phyloP scores from a whole-genome alignment of 2,329 filamentous ascomycete genomes.

The Dendrostoma leiphaemia region DNA sequence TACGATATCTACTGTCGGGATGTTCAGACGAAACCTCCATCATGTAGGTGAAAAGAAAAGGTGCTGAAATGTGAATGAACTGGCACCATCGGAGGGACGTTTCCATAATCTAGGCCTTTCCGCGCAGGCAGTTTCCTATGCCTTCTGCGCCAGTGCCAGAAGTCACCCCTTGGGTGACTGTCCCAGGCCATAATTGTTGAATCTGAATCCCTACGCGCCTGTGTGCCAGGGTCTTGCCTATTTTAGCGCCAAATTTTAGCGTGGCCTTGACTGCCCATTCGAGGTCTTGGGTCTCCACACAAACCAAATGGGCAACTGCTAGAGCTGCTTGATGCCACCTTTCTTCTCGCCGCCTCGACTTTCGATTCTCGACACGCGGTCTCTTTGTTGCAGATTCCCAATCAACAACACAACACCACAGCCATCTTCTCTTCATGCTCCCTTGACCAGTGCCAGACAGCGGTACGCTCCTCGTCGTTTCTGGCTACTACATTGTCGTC shows the following conservation, averaged over 20 bases:
- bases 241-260: background rate
- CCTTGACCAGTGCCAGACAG: conserved; percentile 1
- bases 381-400: background rate
- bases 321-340: conserved; percentile 18
- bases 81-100: too few relatives aligned
- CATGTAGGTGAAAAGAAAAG: too few relatives aligned
- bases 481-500: background rate
- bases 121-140: too few relatives aligned
- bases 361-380: too few relatives aligned
- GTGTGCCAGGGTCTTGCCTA: background rate
- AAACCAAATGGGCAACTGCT: conserved; percentile 3
- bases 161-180: background rate
- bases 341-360: conserved; percentile 11
- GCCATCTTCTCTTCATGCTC: conserved; percentile 6
- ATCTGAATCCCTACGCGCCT: too few relatives aligned
- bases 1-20: background rate
- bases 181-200: too few relatives aligned
- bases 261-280: background rate
- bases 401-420: conserved; percentile 1
- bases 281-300: background rate
- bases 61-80: too few relatives aligned
- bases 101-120: too few relatives aligned
- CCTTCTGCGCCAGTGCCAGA: too few relatives aligned
- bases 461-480: background rate
- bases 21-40: too few relatives aligned